Conservation (phyloP, 1,284 basidiomycete genomes). For the Pseudozyma flocculosa region DNA sequence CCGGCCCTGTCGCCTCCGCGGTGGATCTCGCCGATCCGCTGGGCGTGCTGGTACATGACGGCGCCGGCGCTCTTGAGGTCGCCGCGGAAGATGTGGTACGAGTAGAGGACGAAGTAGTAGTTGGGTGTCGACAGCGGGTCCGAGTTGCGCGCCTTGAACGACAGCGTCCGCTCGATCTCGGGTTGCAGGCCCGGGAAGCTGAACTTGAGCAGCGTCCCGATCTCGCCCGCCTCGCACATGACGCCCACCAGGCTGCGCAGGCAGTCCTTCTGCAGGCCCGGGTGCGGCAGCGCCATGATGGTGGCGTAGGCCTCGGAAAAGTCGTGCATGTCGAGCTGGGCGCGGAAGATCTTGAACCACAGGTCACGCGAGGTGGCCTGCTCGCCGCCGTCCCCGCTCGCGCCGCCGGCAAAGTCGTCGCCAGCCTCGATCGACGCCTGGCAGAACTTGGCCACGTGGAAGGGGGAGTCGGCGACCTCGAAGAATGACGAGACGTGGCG, state of each 20-base stretch:
- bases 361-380: conserved; percentile 24
- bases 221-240: conserved; percentile 88
- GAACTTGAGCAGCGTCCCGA: conserved; percentile 75
- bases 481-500: conserved; percentile 34
- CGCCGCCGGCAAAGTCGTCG: conserved; percentile 19
- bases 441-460: conserved; percentile 31
- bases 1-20: conserved; percentile 1
- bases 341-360: conserved; percentile 48
- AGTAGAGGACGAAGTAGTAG: conserved; percentile 91
- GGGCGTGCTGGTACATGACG: conserved; percentile 90
- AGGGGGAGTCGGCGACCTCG: conserved; percentile 31
- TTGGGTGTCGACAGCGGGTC: conserved; percentile 82
- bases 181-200: conserved; percentile 82
- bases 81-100: conserved; percentile 64
- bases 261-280: conserved; percentile 87
- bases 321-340: conserved; percentile 39
- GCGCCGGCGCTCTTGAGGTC: conserved; percentile 57
- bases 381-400: conserved; percentile 1
- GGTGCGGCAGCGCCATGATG: conserved; percentile 39
- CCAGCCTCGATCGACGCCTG: conserved; percentile 33
- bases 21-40: conserved; percentile 67
- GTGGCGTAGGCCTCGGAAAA: conserved; percentile 43
- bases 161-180: conserved; percentile 83
- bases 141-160: conserved; percentile 91
- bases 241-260: conserved; percentile 89